Evolutionary conservation across 345 rosid genomes (phyloP).

Genomic region (Eutrema heterophyllum): DNA sequence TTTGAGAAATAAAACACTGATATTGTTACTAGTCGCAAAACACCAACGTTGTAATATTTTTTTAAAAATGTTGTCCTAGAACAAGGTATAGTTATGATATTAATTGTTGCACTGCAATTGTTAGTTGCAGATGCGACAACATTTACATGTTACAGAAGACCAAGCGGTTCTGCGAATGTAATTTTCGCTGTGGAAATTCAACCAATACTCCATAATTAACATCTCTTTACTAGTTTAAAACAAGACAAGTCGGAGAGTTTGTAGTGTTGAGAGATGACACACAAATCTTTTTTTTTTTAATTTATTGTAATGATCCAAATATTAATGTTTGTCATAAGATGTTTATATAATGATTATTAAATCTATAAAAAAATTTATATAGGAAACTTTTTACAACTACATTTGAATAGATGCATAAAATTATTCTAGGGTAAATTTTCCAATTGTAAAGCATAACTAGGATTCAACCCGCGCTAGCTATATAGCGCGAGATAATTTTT

Average conservation of each 20-base stretch:
- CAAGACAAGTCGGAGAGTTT: not conserved
- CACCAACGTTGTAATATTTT: not conserved
- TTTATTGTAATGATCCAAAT: not conserved
- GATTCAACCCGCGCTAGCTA: too few species aligned
- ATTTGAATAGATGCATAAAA: not conserved
- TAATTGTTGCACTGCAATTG: not conserved
- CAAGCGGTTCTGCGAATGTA: constrained; percentile 5
- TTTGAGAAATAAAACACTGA: not conserved
- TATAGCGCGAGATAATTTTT: too few species aligned
- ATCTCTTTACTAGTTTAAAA: not conserved
- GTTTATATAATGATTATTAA: not conserved
- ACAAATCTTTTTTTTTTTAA: not conserved
- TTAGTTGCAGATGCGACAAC: constrained; percentile 9
- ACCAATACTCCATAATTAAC: not conserved
- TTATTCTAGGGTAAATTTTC: not conserved
- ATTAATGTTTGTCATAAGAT: not conserved
- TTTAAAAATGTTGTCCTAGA: not conserved
- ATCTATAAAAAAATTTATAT: not conserved
- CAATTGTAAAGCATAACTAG: not conserved
- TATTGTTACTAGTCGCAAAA: not conserved
- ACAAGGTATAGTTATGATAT: not conserved
- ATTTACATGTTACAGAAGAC: constrained; percentile 11
- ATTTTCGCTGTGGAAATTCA: not conserved
- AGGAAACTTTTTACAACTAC: not conserved
- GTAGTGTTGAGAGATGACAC: not conserved